Evolutionary conservation across 2,329 filamentous ascomycete species (phyloP).

Genomic region (Xylariaceae sp.): DNA sequence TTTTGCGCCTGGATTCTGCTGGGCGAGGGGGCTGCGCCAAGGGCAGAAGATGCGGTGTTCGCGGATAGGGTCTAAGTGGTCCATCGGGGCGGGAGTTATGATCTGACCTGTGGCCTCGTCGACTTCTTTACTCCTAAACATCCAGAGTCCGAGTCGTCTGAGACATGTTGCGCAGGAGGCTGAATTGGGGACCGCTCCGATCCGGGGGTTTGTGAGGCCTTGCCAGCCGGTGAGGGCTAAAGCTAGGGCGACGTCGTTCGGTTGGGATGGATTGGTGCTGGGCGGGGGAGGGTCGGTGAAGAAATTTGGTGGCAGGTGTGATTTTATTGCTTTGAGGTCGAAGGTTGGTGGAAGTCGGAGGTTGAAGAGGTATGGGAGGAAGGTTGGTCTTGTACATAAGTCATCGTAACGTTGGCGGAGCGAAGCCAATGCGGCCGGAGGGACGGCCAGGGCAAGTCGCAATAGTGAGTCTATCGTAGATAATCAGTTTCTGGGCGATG

Average conservation of each 20-base stretch:
- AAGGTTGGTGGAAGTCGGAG: conserved; percentile 52
- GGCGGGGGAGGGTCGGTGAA: conserved; percentile 43
- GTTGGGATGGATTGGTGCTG: conserved; percentile 27
- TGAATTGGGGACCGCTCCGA: conserved; percentile 64
- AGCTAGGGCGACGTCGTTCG: conserved; percentile 61
- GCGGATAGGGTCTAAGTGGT: conserved; percentile 61
- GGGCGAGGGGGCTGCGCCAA: conserved; percentile 64
- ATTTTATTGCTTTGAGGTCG: conserved; percentile 47
- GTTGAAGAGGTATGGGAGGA: conserved; percentile 60
- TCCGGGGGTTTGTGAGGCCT: conserved; percentile 51
- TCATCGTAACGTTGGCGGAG: conserved; percentile 65
- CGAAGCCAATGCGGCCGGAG: conserved; percentile 52
- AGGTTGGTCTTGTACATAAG: conserved; percentile 49
- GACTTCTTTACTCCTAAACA: conserved; percentile 76
- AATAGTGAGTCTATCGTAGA: conserved; percentile 53
- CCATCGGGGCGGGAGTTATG: conserved; percentile 58
- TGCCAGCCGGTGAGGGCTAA: conserved; percentile 76
- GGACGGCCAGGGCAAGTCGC: conserved; percentile 60
- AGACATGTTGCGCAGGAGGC: conserved; percentile 83
- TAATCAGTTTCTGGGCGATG: conserved; percentile 12
- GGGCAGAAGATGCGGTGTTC: conserved; percentile 84
- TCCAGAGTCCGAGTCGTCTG: conserved; percentile 85
- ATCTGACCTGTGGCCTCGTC: conserved; percentile 48
- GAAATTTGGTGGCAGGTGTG: conserved; percentile 51
- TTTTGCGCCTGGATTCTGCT: conserved; percentile 47